These are phyloP conservation scores for Aspergillus spinulosporus DNA, from an alignment of 2,329 filamentous ascomycete genomes.

Conservation along the genomic window DNA sequence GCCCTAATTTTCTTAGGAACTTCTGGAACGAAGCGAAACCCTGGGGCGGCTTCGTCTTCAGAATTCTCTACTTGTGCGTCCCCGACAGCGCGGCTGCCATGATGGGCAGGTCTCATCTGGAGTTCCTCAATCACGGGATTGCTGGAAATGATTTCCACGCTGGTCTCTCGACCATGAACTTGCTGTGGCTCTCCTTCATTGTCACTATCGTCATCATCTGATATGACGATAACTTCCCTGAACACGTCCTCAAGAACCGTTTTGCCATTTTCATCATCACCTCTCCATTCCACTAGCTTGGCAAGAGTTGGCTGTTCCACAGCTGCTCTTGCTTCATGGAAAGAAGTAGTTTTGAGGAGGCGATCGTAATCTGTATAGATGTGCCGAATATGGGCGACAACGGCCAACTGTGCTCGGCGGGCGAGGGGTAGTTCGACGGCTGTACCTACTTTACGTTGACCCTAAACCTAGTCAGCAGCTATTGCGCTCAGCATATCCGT, in stretches of 20 bases:
- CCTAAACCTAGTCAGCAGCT: slow-evolving; percentile 40
- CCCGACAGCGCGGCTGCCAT: slow-evolving; percentile 22
- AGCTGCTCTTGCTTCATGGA: slow-evolving; percentile 54
- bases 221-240: slow-evolving; percentile 64
- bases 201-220: slow-evolving; percentile 59
- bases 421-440: slow-evolving; percentile 55
- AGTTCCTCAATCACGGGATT: slow-evolving; percentile 38
- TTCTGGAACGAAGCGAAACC: slow-evolving; percentile 39
- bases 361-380: slow-evolving; percentile 63
- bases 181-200: slow-evolving; percentile 35
- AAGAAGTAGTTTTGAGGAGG: slow-evolving; percentile 54
- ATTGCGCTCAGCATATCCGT: slow-evolving; percentile 6
- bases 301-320: slow-evolving; percentile 58
- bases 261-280: slow-evolving; percentile 56
- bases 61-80: slow-evolving; percentile 31
- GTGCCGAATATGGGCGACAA: slow-evolving; percentile 63
- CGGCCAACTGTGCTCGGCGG: slow-evolving; percentile 61
- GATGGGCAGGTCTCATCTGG: slow-evolving; percentile 33
- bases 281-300: slow-evolving; percentile 63
- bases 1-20: slow-evolving; percentile 35
- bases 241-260: slow-evolving; percentile 62
- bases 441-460: slow-evolving; percentile 59
- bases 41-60: slow-evolving; percentile 39
- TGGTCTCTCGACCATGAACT: slow-evolving; percentile 36
- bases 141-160: slow-evolving; percentile 47